Percentiles rank a stretch among this genome's conserved stretches.
Conservation (phyloP, 179 eudicot genomes). For the Beta corolliflora region DNA sequence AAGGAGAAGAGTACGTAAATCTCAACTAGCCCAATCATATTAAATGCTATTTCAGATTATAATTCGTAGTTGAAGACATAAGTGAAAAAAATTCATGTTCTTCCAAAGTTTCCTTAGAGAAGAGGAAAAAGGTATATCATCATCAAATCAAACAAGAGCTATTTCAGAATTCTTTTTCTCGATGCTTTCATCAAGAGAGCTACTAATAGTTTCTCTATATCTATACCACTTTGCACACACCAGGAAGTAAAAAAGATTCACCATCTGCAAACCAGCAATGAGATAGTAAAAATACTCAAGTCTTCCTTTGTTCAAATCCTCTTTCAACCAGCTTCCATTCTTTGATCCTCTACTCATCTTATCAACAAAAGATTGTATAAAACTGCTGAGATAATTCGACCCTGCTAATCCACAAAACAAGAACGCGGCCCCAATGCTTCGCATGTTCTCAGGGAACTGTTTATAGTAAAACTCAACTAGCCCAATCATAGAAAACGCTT, state of each 20-base stretch:
- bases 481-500: constrained; percentile 58
- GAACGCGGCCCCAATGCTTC: constrained; percentile 57
- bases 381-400: constrained; percentile 49
- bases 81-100: background rate
- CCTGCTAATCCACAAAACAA: constrained; percentile 48
- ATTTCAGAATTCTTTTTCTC: constrained; percentile 35
- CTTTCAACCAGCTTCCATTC: constrained; percentile 41
- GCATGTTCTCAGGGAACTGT: constrained; percentile 64
- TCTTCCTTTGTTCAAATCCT: constrained; percentile 58
- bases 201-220: constrained; percentile 31
- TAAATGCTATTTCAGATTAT: background rate
- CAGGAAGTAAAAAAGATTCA: constrained; percentile 40
- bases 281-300: constrained; percentile 53
- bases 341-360: constrained; percentile 24
- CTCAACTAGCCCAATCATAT: too few species aligned
- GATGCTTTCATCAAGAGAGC: background rate
- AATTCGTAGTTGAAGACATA: background rate
- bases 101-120: too few species aligned
- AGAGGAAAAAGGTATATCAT: background rate
- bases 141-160: constrained; percentile 29
- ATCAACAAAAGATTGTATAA: constrained; percentile 36
- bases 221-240: constrained; percentile 50
- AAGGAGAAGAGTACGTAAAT: too few species aligned
- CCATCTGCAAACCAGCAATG: constrained; percentile 38
- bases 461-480: constrained; percentile 60